Evolutionary conservation across 1,284 basidiomycete species (phyloP).

Genomic region (Boletus sp.): DNA sequence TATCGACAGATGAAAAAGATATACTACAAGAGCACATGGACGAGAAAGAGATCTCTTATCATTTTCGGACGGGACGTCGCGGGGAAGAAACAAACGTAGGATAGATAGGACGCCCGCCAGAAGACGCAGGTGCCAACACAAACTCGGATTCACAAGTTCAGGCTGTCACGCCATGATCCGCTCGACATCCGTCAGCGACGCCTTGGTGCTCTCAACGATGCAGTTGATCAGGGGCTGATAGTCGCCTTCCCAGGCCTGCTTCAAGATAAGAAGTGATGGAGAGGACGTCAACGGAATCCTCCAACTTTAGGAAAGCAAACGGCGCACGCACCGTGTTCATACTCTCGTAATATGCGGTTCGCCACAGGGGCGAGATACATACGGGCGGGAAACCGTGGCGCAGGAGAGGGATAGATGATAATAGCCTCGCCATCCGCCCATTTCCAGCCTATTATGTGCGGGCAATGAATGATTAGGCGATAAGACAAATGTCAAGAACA

Average conservation of each 20-base stretch:
- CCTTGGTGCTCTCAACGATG: conserved; percentile 26
- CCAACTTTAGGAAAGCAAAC: too few relatives aligned
- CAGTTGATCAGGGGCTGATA: conserved; percentile 33
- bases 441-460: conserved; percentile 37
- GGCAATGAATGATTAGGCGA: background rate
- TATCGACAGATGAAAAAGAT: background rate
- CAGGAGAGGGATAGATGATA: conserved; percentile 41
- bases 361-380: conserved; percentile 32
- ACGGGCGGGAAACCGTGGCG: conserved; percentile 40
- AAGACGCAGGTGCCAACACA: background rate
- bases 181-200: conserved; percentile 28
- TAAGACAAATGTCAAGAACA: background rate
- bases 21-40: conserved; percentile 1
- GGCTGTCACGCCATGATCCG: conserved; percentile 27
- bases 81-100: background rate
- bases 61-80: too few relatives aligned
- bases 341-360: conserved; percentile 34
- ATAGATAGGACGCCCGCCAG: background rate
- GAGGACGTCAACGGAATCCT: too few relatives aligned
- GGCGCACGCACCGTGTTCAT: conserved; percentile 32
- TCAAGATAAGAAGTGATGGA: background rate
- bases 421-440: conserved; percentile 36
- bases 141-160: too few relatives aligned
- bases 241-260: conserved; percentile 32
- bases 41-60: too few relatives aligned